Conservation (phyloP, 768 basidiomycete species). For the Hemileccinum impolitum region DNA sequence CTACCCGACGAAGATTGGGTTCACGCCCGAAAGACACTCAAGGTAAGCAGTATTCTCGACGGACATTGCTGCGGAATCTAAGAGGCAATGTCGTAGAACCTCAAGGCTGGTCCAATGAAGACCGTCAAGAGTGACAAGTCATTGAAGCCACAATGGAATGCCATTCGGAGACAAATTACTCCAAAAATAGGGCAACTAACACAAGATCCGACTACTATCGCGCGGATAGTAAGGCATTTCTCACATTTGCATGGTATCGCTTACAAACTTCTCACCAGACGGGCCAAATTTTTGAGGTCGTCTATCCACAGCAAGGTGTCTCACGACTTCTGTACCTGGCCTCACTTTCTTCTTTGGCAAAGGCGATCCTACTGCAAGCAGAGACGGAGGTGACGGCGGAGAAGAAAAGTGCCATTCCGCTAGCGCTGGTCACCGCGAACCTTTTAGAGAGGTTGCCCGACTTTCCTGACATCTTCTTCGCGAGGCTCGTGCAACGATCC, state of each 20-base stretch:
- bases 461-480: constrained; percentile 77
- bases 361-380: constrained; percentile 85
- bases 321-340: constrained; percentile 59
- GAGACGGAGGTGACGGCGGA: constrained; percentile 92
- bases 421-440: constrained; percentile 68
- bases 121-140: constrained; percentile 56
- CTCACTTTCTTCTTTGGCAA: constrained; percentile 83
- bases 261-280: constrained; percentile 30
- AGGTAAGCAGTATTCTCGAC: constrained; percentile 37
- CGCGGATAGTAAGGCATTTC: constrained; percentile 53
- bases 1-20: constrained; percentile 65
- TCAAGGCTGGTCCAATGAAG: constrained; percentile 65
- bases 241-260: constrained; percentile 7
- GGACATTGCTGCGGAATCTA: constrained; percentile 21
- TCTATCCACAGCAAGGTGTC: constrained; percentile 31
- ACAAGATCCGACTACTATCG: constrained; percentile 58
- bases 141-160: constrained; percentile 60
- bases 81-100: constrained; percentile 36
- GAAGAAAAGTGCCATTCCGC: constrained; percentile 76
- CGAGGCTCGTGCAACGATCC: constrained; percentile 80
- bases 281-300: constrained; percentile 40
- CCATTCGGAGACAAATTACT: constrained; percentile 71
- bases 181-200: constrained; percentile 88
- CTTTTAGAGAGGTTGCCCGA: constrained; percentile 56
- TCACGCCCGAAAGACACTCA: constrained; percentile 48